Conservation (phyloP, 208 protist species). For the Trypanosoma mega region DNA sequence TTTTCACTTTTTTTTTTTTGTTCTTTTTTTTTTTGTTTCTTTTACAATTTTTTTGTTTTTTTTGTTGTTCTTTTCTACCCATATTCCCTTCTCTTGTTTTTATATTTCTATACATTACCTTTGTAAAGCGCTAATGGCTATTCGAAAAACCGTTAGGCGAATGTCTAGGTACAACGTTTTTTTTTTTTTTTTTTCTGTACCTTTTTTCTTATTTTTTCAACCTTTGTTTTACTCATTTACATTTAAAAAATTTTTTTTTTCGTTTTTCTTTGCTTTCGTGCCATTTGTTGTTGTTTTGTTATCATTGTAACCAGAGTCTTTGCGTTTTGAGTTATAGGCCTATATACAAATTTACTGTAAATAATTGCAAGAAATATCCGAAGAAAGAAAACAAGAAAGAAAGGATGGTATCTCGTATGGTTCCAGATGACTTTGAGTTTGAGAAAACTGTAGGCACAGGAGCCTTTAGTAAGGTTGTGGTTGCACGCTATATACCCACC, state of each 20-base stretch:
- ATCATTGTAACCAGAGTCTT: constrained; percentile 1
- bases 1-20: constrained; percentile 4
- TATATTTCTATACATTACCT: too few species aligned
- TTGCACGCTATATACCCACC: constrained; percentile 68
- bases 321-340: neutral
- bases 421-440: constrained; percentile 75
- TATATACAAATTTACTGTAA: too few species aligned
- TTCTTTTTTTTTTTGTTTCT: constrained; percentile 5
- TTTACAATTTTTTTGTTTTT: constrained; percentile 14
- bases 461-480: constrained; percentile 88
- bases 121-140: too few species aligned
- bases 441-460: constrained; percentile 68
- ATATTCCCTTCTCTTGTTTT: constrained; percentile 8
- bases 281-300: too few species aligned
- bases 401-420: constrained; percentile 35
- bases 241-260: too few species aligned
- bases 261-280: too few species aligned
- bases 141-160: too few species aligned
- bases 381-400: too few species aligned
- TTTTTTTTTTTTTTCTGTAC: neutral
- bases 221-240: too few species aligned
- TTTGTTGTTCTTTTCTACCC: constrained; percentile 17
- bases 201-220: too few species aligned
- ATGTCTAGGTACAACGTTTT: too few species aligned
- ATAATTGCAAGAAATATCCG: too few species aligned